These are phyloP conservation scores for Copromyces sp. DNA, from an alignment of 495 filamentous ascomycete genomes.

Conservation along the genomic window DNA sequence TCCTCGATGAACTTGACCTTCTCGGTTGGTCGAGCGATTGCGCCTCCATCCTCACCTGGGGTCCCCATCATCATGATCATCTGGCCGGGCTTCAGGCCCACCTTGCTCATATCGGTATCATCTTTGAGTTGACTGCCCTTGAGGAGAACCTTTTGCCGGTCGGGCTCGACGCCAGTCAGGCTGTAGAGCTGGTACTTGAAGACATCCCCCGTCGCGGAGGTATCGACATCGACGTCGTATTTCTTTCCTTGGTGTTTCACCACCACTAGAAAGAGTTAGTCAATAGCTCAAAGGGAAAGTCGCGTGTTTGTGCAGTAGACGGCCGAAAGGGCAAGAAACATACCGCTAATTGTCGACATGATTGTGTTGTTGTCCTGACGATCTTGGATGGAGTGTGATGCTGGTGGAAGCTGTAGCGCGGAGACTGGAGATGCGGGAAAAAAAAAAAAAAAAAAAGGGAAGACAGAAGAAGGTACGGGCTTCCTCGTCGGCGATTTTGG, in stretches of 20 bases:
- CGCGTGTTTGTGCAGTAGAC: background rate
- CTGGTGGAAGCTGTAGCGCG: background rate
- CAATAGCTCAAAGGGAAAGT: background rate
- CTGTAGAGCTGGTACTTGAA: conserved; percentile 95
- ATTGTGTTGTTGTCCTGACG: background rate
- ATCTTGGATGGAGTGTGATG: background rate
- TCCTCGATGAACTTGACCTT: conserved; percentile 85
- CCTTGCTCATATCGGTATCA: conserved; percentile 74
- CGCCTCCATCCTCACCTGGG: conserved; percentile 51
- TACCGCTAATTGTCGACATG: conserved; percentile 24
- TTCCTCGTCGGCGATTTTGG: background rate
- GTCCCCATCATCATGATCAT: conserved; percentile 97
- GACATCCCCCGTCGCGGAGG: conserved; percentile 72
- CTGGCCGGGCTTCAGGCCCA: conserved; percentile 77
- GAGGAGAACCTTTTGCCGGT: conserved; percentile 88
- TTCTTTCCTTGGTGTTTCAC: conserved; percentile 93
- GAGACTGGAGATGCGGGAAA: background rate
- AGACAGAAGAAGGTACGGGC: background rate
- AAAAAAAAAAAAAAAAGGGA: background rate
- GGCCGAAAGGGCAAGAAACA: background rate
- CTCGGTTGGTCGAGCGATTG: conserved; percentile 67
- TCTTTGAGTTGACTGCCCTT: conserved; percentile 94
- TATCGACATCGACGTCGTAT: conserved; percentile 86
- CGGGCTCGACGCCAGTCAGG: conserved; percentile 89
- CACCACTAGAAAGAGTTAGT: conserved; percentile 50